Evolutionary conservation across 139 green algal species (phyloP).

Genomic region (Eudorina sp.): DNA sequence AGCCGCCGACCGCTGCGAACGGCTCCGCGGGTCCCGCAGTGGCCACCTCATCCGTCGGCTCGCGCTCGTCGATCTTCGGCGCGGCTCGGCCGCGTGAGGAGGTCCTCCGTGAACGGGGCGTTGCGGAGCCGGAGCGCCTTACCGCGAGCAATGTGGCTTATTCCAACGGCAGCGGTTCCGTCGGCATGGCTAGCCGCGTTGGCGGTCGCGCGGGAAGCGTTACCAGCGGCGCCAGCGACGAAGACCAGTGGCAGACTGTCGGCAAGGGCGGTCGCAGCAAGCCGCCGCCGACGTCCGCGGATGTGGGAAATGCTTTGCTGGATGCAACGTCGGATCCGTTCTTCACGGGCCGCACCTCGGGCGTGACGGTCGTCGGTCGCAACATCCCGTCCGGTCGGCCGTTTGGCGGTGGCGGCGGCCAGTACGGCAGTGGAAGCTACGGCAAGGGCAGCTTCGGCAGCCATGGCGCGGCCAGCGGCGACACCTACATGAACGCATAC

Average conservation of each 20-base stretch:
- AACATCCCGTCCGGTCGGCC: background rate
- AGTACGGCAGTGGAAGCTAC: slow-evolving; percentile 28
- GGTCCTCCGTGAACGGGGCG: slow-evolving; percentile 84
- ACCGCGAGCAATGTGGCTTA: background rate
- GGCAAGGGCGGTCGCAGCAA: slow-evolving; percentile 39
- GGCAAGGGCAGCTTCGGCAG: slow-evolving; percentile 40
- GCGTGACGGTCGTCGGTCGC: slow-evolving; percentile 27
- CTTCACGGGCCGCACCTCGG: slow-evolving; percentile 9
- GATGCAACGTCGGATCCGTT: slow-evolving; percentile 21
- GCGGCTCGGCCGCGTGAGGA: slow-evolving; percentile 86
- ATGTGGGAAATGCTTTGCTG: slow-evolving; percentile 42
- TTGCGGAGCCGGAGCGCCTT: slow-evolving; percentile 43
- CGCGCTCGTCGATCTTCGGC: slow-evolving; percentile 74
- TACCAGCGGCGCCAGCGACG: background rate
- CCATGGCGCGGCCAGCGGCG: slow-evolving; percentile 1
- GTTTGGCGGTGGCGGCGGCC: background rate
- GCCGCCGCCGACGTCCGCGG: background rate
- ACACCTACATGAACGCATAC: slow-evolving; percentile 16
- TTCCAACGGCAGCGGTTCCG: background rate
- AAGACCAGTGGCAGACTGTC: slow-evolving; percentile 43
- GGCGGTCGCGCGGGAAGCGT: slow-evolving; percentile 18
- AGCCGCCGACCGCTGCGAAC: background rate
- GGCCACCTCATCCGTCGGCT: background rate
- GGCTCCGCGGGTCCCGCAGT: background rate
- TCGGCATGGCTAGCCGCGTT: background rate